Conservation (phyloP, 306 rosid species). For the Acacia confusa region DNA sequence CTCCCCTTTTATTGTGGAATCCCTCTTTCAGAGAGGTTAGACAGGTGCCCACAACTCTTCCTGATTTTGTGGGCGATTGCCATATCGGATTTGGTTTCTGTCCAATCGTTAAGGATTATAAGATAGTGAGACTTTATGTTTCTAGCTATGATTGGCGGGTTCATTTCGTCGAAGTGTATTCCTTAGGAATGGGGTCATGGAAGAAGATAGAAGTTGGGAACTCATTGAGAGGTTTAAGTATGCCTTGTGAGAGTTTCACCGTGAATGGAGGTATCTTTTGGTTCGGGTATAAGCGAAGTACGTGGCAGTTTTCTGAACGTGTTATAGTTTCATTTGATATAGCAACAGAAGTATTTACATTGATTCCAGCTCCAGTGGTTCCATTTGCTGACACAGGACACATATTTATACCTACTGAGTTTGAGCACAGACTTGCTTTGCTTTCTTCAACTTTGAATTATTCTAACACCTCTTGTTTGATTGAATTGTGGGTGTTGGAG, state of each 20-base stretch:
- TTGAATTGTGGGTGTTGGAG: background rate
- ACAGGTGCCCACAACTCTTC: background rate
- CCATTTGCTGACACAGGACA: too few species aligned
- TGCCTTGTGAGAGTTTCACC: too few species aligned
- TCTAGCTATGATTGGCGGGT: too few species aligned
- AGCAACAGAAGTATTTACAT: background rate
- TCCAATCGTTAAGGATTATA: background rate
- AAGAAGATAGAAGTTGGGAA: background rate
- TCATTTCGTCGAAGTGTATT: background rate
- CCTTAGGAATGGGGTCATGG: background rate
- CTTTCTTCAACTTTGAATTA: too few species aligned
- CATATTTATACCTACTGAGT: background rate
- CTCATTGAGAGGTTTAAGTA: background rate
- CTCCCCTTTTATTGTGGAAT: background rate
- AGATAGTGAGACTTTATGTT: background rate
- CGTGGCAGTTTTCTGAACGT: too few species aligned
- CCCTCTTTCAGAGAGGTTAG: background rate
- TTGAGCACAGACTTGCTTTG: background rate
- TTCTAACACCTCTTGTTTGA: background rate
- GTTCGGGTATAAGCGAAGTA: background rate
- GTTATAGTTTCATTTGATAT: background rate
- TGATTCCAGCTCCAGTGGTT: too few species aligned
- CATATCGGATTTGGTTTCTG: background rate
- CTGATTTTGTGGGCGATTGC: background rate
- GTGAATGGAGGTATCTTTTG: background rate